Evolutionary conservation across 2,329 filamentous ascomycete genomes (phyloP).

Genomic region (Graphiopsis chlorocephala): DNA sequence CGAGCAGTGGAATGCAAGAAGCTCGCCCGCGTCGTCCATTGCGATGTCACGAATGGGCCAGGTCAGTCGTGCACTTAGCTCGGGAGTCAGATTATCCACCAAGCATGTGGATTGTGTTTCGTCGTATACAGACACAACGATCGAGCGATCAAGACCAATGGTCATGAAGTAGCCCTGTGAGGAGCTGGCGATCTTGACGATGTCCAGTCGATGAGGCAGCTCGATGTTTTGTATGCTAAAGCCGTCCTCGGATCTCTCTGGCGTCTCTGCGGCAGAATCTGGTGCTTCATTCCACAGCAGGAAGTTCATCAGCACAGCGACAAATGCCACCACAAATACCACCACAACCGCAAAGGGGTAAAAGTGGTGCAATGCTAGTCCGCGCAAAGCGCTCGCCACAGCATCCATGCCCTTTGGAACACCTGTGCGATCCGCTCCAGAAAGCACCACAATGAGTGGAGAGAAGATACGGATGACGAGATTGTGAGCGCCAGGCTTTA

Average conservation of each 20-base stretch:
- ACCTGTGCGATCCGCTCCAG: slow-evolving; percentile 64
- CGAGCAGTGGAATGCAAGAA: slow-evolving; percentile 64
- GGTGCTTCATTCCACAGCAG: slow-evolving; percentile 64
- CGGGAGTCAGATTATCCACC: slow-evolving; percentile 19
- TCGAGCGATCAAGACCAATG: slow-evolving; percentile 66
- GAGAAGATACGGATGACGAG: slow-evolving; percentile 74
- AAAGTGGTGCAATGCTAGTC: slow-evolving; percentile 63
- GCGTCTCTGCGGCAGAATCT: slow-evolving; percentile 42
- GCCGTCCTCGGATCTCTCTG: slow-evolving; percentile 49
- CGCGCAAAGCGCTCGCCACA: slow-evolving; percentile 51
- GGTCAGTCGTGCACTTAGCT: slow-evolving; percentile 23
- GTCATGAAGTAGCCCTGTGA: slow-evolving; percentile 65
- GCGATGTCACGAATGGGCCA: slow-evolving; percentile 54
- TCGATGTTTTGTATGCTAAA: slow-evolving; percentile 61
- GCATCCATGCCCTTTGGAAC: slow-evolving; percentile 47
- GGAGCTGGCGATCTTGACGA: slow-evolving; percentile 63
- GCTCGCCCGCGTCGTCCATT: slow-evolving; percentile 62
- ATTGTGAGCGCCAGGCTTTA: slow-evolving; percentile 68
- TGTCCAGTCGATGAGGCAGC: slow-evolving; percentile 65
- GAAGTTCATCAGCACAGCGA: slow-evolving; percentile 71
- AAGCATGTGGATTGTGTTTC: slow-evolving; percentile 20
- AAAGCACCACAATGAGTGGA: slow-evolving; percentile 69
- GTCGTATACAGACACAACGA: slow-evolving; percentile 40
- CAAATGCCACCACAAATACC: slow-evolving; percentile 60
- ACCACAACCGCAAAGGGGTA: slow-evolving; percentile 63